Base-by-base conservation (phyloP, 1,284 basidiomycete species). In the Ceratobasidium sp. region DNA sequence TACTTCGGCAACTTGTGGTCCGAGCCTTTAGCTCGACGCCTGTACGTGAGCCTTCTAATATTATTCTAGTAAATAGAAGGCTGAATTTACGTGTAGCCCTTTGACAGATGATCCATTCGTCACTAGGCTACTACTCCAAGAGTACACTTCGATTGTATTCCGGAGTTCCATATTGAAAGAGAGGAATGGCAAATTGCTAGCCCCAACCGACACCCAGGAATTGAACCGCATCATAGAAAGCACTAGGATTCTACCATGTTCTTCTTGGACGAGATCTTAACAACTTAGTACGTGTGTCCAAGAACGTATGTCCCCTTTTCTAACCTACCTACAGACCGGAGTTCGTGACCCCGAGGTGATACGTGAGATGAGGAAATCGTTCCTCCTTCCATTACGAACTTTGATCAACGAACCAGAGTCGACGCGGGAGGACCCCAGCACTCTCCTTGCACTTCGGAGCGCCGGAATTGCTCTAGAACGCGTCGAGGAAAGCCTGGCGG, bases 21-120 rank as follows among this genome's bases (percentile, higher is more conserved):
- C 49, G 62, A 15, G 62, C 62, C 25, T 67, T 67, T 17, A 67
- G 27, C 38, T 8, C 22, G 12, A 52, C 32, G 17, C 47, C 60
- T 25, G 60, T 64, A 13, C n/a, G 60, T 34, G 10, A 27, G 7
- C 15, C n/a, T 45, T 45, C n/a, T 29, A 22, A 22, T 15, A 62
- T n/a, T 34, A 47, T 32, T 22, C 43, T 8, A 25, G 3, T 35
- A 17, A n/a, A 38, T 31, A 20, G 31, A 34, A 4, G 31, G 3
- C n/a, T 50, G 49, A 22, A 17, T 5, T 7, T 6, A 25, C n/a
- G 45, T 2, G 31, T 40, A 60, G 43, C 27, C 29, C 10, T n/a
- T n/a, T n/a, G n/a, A n/a, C 7, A 64, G 62, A 67, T 20, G 62
- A 67, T 22, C 62, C 62, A 13, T 67, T 67, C 27, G 50, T 38